Percentiles rank a stretch among this genome's conserved stretches.
Conservation (phyloP, 2,329 filamentous ascomycete species). For the Trichoderma sp. region DNA sequence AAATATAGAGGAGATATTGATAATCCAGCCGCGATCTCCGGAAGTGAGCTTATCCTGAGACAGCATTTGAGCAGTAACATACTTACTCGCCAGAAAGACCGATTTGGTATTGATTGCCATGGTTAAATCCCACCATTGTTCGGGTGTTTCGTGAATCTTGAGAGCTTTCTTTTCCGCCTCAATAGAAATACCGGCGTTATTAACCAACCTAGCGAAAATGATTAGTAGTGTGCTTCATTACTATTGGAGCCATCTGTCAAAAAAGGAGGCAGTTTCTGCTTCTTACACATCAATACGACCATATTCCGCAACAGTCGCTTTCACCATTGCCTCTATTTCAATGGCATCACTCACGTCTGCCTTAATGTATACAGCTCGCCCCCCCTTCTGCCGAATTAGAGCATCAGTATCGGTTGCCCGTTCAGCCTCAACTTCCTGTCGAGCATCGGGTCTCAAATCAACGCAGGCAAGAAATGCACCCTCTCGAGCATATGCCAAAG, state of each 20-base stretch:
- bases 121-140: conserved; percentile 43
- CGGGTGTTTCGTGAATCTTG: conserved; percentile 45
- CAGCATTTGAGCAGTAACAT: conserved; percentile 47
- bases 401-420: conserved; percentile 35
- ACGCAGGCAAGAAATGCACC: conserved; percentile 43
- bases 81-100: conserved; percentile 43
- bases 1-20: conserved; percentile 46
- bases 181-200: conserved; percentile 44
- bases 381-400: conserved; percentile 34
- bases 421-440: conserved; percentile 29
- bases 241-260: not conserved
- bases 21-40: conserved; percentile 47
- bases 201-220: conserved; percentile 32
- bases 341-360: conserved; percentile 40
- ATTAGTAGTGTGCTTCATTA: not conserved
- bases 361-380: conserved; percentile 40
- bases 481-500: conserved; percentile 38
- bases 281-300: conserved; percentile 44
- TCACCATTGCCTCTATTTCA: conserved; percentile 38
- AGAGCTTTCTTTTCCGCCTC: conserved; percentile 33
- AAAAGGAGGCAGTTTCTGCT: not conserved
- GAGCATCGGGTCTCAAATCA: conserved; percentile 34
- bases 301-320: conserved; percentile 23
- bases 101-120: conserved; percentile 39
- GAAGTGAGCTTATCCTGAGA: conserved; percentile 39